Percentiles rank a stretch among this genome's conserved stretches.
phyloP scores from a whole-genome alignment of 1,284 basidiomycete species.

The Ceratobasidium sp. region DNA sequence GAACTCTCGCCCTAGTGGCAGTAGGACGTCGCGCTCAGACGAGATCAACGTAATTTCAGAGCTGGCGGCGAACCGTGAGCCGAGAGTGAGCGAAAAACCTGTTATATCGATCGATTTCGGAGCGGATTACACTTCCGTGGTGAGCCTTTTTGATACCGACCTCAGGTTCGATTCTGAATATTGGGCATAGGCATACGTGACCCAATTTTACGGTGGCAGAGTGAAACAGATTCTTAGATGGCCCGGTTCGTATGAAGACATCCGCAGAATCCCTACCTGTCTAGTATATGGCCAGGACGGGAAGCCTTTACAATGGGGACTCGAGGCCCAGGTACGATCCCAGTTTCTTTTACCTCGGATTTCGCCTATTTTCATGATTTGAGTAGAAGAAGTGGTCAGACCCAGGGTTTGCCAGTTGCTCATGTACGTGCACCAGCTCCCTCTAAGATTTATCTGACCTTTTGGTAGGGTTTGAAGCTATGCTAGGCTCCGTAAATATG shows the following conservation, averaged over 20 bases:
- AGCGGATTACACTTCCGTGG: slow-evolving; percentile 84
- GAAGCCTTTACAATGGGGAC: slow-evolving; percentile 74
- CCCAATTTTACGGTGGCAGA: slow-evolving; percentile 63
- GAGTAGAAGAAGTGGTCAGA: slow-evolving; percentile 64
- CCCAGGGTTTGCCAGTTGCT: slow-evolving; percentile 70
- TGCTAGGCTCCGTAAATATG: slow-evolving; percentile 78
- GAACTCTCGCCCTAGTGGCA: not conserved
- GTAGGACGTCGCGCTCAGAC: not conserved
- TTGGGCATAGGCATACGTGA: slow-evolving; percentile 66
- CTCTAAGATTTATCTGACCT: slow-evolving; percentile 39
- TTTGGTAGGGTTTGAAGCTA: slow-evolving; percentile 67
- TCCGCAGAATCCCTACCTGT: slow-evolving; percentile 82
- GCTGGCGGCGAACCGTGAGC: not conserved
- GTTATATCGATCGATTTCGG: slow-evolving; percentile 83
- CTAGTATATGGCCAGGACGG: slow-evolving; percentile 74
- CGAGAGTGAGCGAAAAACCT: slow-evolving; percentile 52
- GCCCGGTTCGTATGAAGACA: slow-evolving; percentile 80
- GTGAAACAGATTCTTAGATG: slow-evolving; percentile 77
- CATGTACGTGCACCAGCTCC: slow-evolving; percentile 56
- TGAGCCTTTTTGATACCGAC: too few species aligned
- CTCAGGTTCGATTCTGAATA: too few species aligned
- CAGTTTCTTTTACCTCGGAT: not conserved
- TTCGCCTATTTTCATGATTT: not conserved
- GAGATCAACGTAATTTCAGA: slow-evolving; percentile 7
- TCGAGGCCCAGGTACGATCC: slow-evolving; percentile 66